Conservation (phyloP, 176 grass and related monocot species). For the Eragrostis nindensis region DNA sequence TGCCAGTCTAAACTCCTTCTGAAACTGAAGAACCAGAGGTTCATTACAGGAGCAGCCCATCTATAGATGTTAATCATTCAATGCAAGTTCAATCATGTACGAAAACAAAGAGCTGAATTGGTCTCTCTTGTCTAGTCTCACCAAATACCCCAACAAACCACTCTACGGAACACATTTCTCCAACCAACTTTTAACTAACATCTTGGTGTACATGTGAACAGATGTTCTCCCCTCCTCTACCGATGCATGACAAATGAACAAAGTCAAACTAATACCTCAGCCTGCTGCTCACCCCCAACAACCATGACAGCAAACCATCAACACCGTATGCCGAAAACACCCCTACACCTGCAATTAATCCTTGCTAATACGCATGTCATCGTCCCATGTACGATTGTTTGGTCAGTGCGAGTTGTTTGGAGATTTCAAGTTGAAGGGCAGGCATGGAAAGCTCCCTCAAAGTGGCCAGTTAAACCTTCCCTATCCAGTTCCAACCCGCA, state of each 20-base stretch:
- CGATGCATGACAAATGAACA: conserved; percentile 37
- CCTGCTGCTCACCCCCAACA: conserved; percentile 52
- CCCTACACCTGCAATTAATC: conserved; percentile 33
- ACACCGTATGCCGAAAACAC: conserved; percentile 52
- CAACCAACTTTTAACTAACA: conserved; percentile 59
- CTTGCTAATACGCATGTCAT: neutral
- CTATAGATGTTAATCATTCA: conserved; percentile 35
- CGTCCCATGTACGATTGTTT: no score
- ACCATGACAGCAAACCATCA: conserved; percentile 76
- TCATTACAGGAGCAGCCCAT: conserved; percentile 12
- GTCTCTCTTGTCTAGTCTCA: conserved; percentile 6
- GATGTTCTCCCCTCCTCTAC: conserved; percentile 14
- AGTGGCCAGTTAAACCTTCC: conserved; percentile 72
- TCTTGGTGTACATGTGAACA: conserved; percentile 32
- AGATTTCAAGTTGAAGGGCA: conserved; percentile 48
- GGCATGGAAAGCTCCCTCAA: conserved; percentile 3
- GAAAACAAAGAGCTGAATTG: conserved; percentile 4
- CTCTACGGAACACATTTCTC: conserved; percentile 21
- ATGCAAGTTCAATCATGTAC: conserved; percentile 46
- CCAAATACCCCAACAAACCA: conserved; percentile 49
- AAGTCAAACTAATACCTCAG: conserved; percentile 70
- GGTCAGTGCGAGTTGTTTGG: conserved; percentile 21
- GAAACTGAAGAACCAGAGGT: conserved; percentile 15
- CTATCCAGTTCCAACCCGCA: conserved; percentile 53
- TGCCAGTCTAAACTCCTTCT: conserved; percentile 4